These are phyloP conservation scores for Microsporum canis DNA, from an alignment of 2,329 filamentous ascomycete genomes.

Conservation along the genomic window DNA sequence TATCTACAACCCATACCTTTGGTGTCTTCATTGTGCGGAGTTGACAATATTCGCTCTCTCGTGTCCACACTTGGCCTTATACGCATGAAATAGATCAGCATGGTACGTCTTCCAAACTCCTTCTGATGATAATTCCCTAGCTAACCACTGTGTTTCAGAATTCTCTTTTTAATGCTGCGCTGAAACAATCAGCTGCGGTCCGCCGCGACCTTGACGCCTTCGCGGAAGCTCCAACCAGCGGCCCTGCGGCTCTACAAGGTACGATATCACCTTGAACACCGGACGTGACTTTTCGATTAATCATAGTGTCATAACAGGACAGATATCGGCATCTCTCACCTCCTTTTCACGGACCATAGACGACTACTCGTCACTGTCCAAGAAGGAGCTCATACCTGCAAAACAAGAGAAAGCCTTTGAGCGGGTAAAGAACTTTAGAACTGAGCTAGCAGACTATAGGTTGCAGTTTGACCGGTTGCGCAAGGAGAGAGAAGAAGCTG, in stretches of 20 bases:
- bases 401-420: slow-evolving; percentile 88
- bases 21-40: not conserved
- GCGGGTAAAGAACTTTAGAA: slow-evolving; percentile 71
- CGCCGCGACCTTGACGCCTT: slow-evolving; percentile 64
- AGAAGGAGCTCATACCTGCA: slow-evolving; percentile 76
- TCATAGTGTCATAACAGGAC: slow-evolving; percentile 39
- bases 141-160: slow-evolving; percentile 44
- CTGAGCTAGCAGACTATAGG: slow-evolving; percentile 70
- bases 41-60: not conserved
- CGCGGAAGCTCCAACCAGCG: slow-evolving; percentile 46
- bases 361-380: slow-evolving; percentile 76
- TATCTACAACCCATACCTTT: not conserved
- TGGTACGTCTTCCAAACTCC: not conserved
- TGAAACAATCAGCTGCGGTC: slow-evolving; percentile 73
- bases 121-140: not conserved
- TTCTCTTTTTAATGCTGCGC: slow-evolving; percentile 71
- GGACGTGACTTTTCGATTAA: not conserved
- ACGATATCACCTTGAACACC: not conserved
- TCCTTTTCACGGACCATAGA: slow-evolving; percentile 83
- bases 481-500: slow-evolving; percentile 61
- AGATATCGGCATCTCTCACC: slow-evolving; percentile 65
- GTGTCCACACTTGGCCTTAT: not conserved
- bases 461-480: slow-evolving; percentile 67
- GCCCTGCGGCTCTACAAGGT: slow-evolving; percentile 53
- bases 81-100: not conserved